These are phyloP conservation scores for Peronospora belbahrii DNA, from an alignment of 352 stramenopile species.

Conservation along the genomic window DNA sequence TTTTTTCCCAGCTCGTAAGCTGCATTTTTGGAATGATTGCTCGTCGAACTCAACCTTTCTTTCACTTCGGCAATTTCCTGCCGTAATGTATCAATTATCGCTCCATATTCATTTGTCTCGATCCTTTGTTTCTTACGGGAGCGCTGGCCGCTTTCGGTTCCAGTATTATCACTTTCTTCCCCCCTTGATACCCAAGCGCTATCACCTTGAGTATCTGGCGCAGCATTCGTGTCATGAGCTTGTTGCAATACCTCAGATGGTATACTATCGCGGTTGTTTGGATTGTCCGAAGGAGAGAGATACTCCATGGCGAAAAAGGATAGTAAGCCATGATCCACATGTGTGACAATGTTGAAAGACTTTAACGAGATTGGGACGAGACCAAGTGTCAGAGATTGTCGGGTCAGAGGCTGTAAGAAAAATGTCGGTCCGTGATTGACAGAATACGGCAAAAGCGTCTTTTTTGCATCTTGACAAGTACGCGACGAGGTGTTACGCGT, in stretches of 20 bases:
- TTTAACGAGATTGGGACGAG: slow-evolving; percentile 3
- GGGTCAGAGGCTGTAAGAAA: neutral
- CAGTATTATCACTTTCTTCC: slow-evolving; percentile 8
- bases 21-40: neutral
- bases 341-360: slow-evolving; percentile 1
- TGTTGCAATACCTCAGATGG: slow-evolving; percentile 7
- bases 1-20: slow-evolving; percentile 12
- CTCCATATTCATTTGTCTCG: slow-evolving; percentile 27
- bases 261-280: slow-evolving; percentile 14
- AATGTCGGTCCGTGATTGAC: neutral
- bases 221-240: slow-evolving; percentile 4
- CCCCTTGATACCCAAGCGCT: neutral
- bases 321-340: too few relatives aligned
- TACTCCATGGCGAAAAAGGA: slow-evolving; percentile 13
- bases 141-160: slow-evolving; percentile 8
- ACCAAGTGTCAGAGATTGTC: neutral
- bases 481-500: neutral
- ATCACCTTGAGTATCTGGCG: neutral
- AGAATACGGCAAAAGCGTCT: neutral
- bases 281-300: slow-evolving; percentile 2
- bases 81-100: slow-evolving; percentile 26
- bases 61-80: slow-evolving; percentile 30
- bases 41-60: slow-evolving; percentile 10
- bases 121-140: slow-evolving; percentile 47
- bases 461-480: neutral